phyloP scores from a whole-genome alignment of 2,329 filamentous ascomycete species.

The Lojkania enalia region DNA sequence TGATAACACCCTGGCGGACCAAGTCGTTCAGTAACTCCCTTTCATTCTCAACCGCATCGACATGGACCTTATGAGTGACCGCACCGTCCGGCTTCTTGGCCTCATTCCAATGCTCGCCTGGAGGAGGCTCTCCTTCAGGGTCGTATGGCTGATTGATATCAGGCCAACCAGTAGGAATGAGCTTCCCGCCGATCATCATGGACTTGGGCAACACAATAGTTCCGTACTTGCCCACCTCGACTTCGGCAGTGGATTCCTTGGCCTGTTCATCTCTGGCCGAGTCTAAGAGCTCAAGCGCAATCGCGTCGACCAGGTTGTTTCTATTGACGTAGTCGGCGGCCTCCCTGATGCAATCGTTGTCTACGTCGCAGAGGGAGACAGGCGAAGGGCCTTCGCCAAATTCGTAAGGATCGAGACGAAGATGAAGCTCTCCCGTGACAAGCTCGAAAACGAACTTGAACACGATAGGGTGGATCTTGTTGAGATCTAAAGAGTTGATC shows the following conservation, averaged over 20 bases:
- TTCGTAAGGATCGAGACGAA: conserved; percentile 12
- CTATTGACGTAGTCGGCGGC: conserved; percentile 8
- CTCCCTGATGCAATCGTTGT: conserved; percentile 8
- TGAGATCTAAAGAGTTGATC: conserved; percentile 12
- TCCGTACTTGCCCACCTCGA: conserved; percentile 6
- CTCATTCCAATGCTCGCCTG: conserved; percentile 9
- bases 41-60: conserved; percentile 12
- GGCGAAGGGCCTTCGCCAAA: conserved; percentile 10
- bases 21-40: conserved; percentile 11
- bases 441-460: conserved; percentile 10
- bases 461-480: conserved; percentile 8
- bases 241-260: conserved; percentile 10
- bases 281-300: conserved; percentile 11
- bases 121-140: conserved; percentile 10
- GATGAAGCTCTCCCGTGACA: conserved; percentile 10
- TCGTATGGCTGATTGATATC: conserved; percentile 8
- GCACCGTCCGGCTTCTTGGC: conserved; percentile 10
- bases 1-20: conserved; percentile 5
- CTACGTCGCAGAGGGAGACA: conserved; percentile 8
- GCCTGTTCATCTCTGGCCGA: conserved; percentile 8
- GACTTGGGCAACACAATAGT: conserved; percentile 14
- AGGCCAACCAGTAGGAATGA: conserved; percentile 11
- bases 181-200: conserved; percentile 9
- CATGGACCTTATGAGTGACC: conserved; percentile 12
- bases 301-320: conserved; percentile 9